Conservation (phyloP, 2,329 filamentous ascomycete genomes). For the Chalaropsis thielavioides region DNA sequence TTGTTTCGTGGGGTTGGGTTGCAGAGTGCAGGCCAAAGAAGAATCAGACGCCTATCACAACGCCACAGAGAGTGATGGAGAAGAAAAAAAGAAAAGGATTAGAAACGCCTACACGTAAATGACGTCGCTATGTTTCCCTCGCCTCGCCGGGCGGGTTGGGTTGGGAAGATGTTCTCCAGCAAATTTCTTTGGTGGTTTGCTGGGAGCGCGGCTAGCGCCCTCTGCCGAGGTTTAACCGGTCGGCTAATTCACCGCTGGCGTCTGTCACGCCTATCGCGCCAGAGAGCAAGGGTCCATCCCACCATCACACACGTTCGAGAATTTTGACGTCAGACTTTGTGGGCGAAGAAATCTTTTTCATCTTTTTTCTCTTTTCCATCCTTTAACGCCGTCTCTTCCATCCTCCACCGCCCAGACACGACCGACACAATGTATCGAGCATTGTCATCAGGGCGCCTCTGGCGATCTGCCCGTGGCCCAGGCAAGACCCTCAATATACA, state of each 20-base stretch:
- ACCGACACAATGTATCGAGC: constrained; percentile 13
- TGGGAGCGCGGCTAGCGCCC: background rate
- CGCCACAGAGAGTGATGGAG: background rate
- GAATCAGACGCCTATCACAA: background rate
- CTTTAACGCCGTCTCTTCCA: background rate
- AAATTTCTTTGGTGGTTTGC: constrained; percentile 14
- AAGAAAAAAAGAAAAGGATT: no score
- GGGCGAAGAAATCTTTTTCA: constrained; percentile 9
- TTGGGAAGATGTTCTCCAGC: background rate
- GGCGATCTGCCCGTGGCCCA: background rate
- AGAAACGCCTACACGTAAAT: background rate
- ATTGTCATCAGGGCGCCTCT: constrained; percentile 9
- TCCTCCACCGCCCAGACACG: background rate
- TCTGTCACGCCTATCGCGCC: background rate
- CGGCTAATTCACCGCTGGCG: background rate
- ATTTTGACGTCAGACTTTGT: constrained; percentile 8
- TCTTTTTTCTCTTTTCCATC: no score
- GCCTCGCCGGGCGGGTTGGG: background rate
- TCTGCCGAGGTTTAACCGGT: background rate
- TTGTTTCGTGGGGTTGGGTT: background rate
- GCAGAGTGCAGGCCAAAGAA: background rate
- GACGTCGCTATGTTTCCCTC: background rate
- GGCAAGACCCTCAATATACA: background rate
- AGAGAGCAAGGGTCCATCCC: background rate
- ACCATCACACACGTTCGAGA: constrained; percentile 5